Base-by-base conservation (phyloP, 1,284 basidiomycete species). In the Irpex sp. region DNA sequence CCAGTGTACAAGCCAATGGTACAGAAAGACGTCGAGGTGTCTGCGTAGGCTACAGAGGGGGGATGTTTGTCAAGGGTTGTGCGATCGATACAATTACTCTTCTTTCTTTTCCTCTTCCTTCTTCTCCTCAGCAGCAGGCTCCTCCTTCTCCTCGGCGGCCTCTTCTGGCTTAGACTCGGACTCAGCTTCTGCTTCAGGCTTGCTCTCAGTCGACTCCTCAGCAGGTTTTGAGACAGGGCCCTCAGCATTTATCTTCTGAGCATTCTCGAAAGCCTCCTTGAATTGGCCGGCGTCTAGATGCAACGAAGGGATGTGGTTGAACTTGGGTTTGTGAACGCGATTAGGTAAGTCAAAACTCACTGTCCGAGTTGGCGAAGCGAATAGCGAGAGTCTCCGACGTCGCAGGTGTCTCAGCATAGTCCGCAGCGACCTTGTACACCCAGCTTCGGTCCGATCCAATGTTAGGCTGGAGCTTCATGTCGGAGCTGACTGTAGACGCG, bases 381-480 rank as follows among this genome's bases (percentile, higher is more conserved):
- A 99, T 98, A 56, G 97, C 97, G 60, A 99, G 87, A 19, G 96
- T 98, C 80, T 98, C 96, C 21, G 94, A 78, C 51, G 90, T 90
- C 19, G 96, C 85, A 61, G 92, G 93, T 62, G 84, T 84, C 73
- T 98, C 96, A 58, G 96, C 87, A 73, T 93, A 94, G 76, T 99
- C 97, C 52, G 96, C 97, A 59, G 88, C 84, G 59, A 97, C 96
- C 77, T 98, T 96, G 90, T 91, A 99, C 47, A 99, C 97, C 97
- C 97, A 99, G 69, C 94, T 97, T 75, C 97, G 88, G 81, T 99
- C 97, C 59, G 96, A 98, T 57, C 96, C 97, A 71, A 99, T 94
- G 80, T 99, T 99, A 69, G 96, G 94, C 73, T 96, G 92, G 67
- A 99, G 88, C 71, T 83, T 88, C 93, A 99, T 99, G 66, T 98